Evolutionary conservation across 371 early-diverging fungal species (phyloP).

Genomic region (Smittium culicis): DNA sequence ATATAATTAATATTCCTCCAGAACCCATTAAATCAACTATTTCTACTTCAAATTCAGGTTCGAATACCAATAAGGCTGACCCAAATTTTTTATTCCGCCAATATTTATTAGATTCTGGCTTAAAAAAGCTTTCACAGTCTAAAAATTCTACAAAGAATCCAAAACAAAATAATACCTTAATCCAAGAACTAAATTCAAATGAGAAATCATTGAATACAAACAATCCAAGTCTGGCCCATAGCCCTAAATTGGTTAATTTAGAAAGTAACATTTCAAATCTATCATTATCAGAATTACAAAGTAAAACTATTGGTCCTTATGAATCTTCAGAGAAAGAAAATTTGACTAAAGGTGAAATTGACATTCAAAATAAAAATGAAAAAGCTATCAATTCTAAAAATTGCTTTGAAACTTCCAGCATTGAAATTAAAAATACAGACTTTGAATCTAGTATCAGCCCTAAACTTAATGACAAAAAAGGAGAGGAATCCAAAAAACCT

Average conservation of each 20-base stretch:
- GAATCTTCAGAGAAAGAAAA: too few relatives aligned
- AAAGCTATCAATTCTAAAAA: too few relatives aligned
- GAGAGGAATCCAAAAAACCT: too few relatives aligned
- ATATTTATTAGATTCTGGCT: constrained; percentile 1
- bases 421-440: too few relatives aligned
- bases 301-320: background rate
- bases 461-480: too few relatives aligned
- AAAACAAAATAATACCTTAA: too few relatives aligned
- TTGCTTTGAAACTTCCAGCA: too few relatives aligned
- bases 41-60: background rate
- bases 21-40: background rate
- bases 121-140: background rate
- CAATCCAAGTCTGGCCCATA: background rate
- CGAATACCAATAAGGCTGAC: background rate
- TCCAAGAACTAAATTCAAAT: background rate
- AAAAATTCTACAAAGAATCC: background rate
- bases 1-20: background rate
- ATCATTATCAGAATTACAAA: background rate
- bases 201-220: background rate
- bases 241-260: background rate
- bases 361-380: too few relatives aligned
- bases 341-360: too few relatives aligned
- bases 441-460: too few relatives aligned
- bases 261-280: background rate
- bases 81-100: background rate